Conservation (phyloP, 768 basidiomycete genomes). For the Mycena albidolilacea region DNA sequence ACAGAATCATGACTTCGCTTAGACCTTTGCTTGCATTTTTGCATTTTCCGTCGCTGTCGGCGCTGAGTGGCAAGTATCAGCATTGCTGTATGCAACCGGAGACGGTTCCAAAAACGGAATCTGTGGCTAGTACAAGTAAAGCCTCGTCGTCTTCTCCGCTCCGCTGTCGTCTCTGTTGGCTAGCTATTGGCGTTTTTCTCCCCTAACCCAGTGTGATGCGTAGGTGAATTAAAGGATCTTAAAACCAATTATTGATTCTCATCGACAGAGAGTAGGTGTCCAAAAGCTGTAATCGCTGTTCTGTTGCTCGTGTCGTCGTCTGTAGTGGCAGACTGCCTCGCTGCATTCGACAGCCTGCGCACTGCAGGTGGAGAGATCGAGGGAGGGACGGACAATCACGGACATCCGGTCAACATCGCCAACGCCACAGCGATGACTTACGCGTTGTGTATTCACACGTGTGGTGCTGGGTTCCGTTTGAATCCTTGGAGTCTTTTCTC, state of each 20-base stretch:
- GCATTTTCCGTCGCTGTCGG: too few relatives aligned
- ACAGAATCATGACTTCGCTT: too few relatives aligned
- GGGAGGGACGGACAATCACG: conserved; percentile 14
- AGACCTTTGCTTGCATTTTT: too few relatives aligned
- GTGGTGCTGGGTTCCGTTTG: background rate
- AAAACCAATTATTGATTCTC: background rate
- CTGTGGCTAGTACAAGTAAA: too few relatives aligned
- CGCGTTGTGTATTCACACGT: conserved; percentile 13
- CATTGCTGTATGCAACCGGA: too few relatives aligned
- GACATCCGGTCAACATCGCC: background rate
- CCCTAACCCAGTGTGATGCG: background rate
- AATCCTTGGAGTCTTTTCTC: conserved; percentile 11
- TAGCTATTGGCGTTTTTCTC: too few relatives aligned
- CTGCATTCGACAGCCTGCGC: background rate
- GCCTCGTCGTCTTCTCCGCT: too few relatives aligned
- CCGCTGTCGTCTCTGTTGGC: too few relatives aligned
- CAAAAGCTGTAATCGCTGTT: background rate
- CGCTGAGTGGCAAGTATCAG: too few relatives aligned
- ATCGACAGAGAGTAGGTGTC: background rate
- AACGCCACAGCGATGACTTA: conserved; percentile 29
- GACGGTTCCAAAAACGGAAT: too few relatives aligned
- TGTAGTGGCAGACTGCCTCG: background rate
- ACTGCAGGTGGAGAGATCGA: background rate
- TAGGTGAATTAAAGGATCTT: background rate
- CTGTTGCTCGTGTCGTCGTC: background rate